These are phyloP conservation scores for Danielia reshetovae DNA, from an alignment of 805 yeast species.

Conservation along the genomic window DNA sequence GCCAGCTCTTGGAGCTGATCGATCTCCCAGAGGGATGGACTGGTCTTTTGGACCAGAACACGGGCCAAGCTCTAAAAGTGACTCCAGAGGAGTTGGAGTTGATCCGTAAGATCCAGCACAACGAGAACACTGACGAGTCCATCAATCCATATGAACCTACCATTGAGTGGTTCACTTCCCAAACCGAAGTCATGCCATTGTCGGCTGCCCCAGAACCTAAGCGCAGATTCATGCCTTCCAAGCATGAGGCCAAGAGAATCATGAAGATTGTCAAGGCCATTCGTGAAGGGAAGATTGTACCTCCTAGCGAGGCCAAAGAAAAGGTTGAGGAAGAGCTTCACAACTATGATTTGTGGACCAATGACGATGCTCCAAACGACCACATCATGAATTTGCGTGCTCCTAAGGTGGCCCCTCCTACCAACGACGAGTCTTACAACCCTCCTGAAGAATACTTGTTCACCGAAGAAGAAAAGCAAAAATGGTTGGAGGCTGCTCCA, in stretches of 20 bases:
- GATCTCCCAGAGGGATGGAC: slow-evolving; percentile 99
- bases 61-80: slow-evolving; percentile 81
- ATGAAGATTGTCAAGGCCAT: slow-evolving; percentile 97
- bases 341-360: slow-evolving; percentile 82
- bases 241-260: slow-evolving; percentile 91
- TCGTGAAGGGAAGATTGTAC: slow-evolving; percentile 90
- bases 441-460: slow-evolving; percentile 95
- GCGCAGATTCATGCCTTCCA: slow-evolving; percentile 93
- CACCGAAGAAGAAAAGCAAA: slow-evolving; percentile 68
- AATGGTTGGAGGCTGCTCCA: slow-evolving; percentile 69
- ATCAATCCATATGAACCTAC: slow-evolving; percentile 90
- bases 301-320: slow-evolving; percentile 57
- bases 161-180: slow-evolving; percentile 91
- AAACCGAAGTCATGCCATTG: slow-evolving; percentile 84
- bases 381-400: slow-evolving; percentile 92
- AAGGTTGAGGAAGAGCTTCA: slow-evolving; percentile 48
- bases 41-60: slow-evolving; percentile 83
- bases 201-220: slow-evolving; percentile 96
- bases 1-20: slow-evolving; percentile 80
- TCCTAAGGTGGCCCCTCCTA: slow-evolving; percentile 93
- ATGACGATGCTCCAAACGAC: slow-evolving; percentile 51
- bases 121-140: slow-evolving; percentile 75
- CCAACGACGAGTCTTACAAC: slow-evolving; percentile 92
- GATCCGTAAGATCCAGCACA: slow-evolving; percentile 77
- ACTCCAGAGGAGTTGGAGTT: slow-evolving; percentile 85